These are phyloP conservation scores for Ceratocystis papillata DNA, from an alignment of 2,329 filamentous ascomycete genomes.

Conservation along the genomic window DNA sequence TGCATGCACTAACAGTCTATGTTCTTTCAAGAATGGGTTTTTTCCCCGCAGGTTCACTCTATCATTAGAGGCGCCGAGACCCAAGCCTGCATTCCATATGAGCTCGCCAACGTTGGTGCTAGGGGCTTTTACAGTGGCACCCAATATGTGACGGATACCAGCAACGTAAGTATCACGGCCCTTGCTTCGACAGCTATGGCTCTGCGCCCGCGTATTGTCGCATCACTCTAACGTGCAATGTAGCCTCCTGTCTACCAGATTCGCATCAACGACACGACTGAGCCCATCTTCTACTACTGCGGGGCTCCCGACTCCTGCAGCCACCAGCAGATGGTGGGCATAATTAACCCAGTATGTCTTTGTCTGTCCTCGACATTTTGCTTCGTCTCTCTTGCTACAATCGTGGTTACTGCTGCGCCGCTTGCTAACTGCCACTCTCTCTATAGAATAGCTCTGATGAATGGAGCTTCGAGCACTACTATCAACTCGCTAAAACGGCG, in stretches of 20 bases:
- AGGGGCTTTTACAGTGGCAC: constrained; percentile 46
- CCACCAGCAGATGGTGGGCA: constrained; percentile 59
- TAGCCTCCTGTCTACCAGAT: constrained; percentile 37
- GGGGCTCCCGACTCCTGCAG: constrained; percentile 56
- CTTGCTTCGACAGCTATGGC: background rate
- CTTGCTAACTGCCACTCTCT: constrained; percentile 20
- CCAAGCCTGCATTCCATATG: constrained; percentile 54
- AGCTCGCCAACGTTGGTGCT: constrained; percentile 39
- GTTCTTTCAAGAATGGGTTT: constrained; percentile 40
- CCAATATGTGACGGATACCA: constrained; percentile 36
- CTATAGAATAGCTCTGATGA: constrained; percentile 15
- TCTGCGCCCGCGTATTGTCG: background rate
- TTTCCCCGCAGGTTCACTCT: constrained; percentile 53
- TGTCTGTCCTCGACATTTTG: background rate
- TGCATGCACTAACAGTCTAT: background rate
- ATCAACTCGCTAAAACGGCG: constrained; percentile 38
- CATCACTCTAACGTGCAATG: background rate
- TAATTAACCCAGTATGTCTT: constrained; percentile 55
- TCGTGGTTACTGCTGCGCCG: background rate
- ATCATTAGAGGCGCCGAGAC: constrained; percentile 50
- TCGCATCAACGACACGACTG: constrained; percentile 44
- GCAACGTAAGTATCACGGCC: constrained; percentile 33
- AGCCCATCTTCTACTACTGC: constrained; percentile 59
- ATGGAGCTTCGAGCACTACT: constrained; percentile 40
- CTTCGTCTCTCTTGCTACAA: background rate